These are phyloP conservation scores for Tephrocybe sp. DNA, from an alignment of 768 basidiomycete genomes.

Conservation along the genomic window DNA sequence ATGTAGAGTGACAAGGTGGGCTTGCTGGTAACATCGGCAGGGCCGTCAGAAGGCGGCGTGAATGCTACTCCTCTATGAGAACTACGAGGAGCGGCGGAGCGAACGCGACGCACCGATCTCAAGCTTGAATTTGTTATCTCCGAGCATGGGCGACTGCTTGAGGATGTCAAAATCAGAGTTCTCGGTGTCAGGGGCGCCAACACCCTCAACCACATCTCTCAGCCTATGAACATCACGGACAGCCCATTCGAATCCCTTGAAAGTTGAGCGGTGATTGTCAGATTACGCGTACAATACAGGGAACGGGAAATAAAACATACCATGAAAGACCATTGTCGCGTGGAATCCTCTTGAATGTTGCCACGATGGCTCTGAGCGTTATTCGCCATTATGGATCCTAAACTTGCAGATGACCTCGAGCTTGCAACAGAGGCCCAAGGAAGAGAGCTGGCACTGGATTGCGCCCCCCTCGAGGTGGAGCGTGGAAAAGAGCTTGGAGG, in stretches of 20 bases:
- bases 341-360: constrained; percentile 42
- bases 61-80: constrained; percentile 14
- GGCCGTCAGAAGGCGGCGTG: constrained; percentile 25
- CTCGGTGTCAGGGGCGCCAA: constrained; percentile 28
- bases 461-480: constrained; percentile 12
- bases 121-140: constrained; percentile 70
- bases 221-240: constrained; percentile 59
- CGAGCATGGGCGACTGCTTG: constrained; percentile 64
- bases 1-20: constrained; percentile 62
- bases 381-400: constrained; percentile 23
- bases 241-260: constrained; percentile 75
- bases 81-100: neutral
- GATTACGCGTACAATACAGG: neutral
- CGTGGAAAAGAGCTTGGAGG: constrained; percentile 9
- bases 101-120: constrained; percentile 54
- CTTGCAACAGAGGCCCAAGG: constrained; percentile 21
- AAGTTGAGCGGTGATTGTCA: neutral
- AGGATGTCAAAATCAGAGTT: constrained; percentile 58
- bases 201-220: constrained; percentile 55
- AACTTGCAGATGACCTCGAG: constrained; percentile 21
- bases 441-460: constrained; percentile 32
- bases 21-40: constrained; percentile 23
- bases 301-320: constrained; percentile 31
- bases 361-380: constrained; percentile 6
- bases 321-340: constrained; percentile 65